Conservation (phyloP, 768 basidiomycete species). For the Tephrocybe sp. region DNA sequence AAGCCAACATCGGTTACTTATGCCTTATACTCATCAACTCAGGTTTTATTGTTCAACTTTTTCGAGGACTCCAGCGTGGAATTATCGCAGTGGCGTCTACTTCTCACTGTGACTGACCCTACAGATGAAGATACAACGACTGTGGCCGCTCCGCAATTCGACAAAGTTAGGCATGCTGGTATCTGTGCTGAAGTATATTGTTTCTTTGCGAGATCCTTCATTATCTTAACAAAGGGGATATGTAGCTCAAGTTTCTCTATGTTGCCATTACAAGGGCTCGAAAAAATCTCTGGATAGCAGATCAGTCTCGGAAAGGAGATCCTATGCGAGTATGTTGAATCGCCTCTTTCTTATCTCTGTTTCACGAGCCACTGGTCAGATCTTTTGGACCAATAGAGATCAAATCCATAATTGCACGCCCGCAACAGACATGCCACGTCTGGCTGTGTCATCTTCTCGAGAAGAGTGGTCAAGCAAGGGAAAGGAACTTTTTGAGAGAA, state of each 20-base stretch:
- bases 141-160: slow-evolving; percentile 46
- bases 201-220: too few species aligned
- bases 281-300: slow-evolving; percentile 71
- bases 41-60: slow-evolving; percentile 78
- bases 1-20: not conserved
- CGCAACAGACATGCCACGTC: slow-evolving; percentile 46
- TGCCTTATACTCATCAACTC: not conserved
- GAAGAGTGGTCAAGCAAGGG: slow-evolving; percentile 38
- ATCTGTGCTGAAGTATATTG: slow-evolving; percentile 57
- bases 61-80: slow-evolving; percentile 63
- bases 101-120: slow-evolving; percentile 43
- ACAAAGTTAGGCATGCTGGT: slow-evolving; percentile 49
- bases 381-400: slow-evolving; percentile 47
- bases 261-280: slow-evolving; percentile 72
- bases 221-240: not conserved
- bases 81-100: slow-evolving; percentile 57
- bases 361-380: slow-evolving; percentile 30
- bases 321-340: slow-evolving; percentile 51
- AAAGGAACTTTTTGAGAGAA: slow-evolving; percentile 35
- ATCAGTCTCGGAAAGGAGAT: slow-evolving; percentile 54
- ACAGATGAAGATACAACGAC: slow-evolving; percentile 3
- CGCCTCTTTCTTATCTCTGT: not conserved
- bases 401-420: slow-evolving; percentile 52
- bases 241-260: slow-evolving; percentile 65
- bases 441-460: slow-evolving; percentile 53